phyloP scores from a whole-genome alignment of 192 early-diverging fungal species.

The Oehlia diaphana region DNA sequence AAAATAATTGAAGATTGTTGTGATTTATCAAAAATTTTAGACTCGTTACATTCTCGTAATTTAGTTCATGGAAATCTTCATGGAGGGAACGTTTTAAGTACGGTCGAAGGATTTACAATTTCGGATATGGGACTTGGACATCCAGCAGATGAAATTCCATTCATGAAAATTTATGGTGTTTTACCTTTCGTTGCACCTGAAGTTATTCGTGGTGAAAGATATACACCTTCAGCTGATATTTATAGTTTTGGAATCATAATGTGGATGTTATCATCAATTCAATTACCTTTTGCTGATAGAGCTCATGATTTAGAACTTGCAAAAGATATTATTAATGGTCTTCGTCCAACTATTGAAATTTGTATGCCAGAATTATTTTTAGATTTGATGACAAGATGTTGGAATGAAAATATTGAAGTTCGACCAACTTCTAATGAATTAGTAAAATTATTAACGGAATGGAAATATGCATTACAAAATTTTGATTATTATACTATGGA shows the following conservation, averaged over 20 bases:
- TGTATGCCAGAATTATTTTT: neutral
- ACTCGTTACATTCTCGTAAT: neutral
- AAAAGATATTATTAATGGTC: neutral
- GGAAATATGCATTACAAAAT: neutral
- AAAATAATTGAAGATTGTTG: neutral
- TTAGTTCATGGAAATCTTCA: slow-evolving; percentile 1
- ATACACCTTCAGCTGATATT: neutral
- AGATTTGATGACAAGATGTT: neutral
- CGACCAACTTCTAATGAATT: neutral
- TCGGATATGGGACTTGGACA: neutral
- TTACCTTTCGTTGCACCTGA: slow-evolving; percentile 10
- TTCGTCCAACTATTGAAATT: neutral
- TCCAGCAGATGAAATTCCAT: neutral
- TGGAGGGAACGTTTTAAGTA: neutral
- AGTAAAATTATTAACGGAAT: neutral
- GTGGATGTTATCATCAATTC: neutral
- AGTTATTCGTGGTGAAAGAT: neutral
- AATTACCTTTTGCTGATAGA: slow-evolving; percentile 7
- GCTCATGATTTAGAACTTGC: neutral
- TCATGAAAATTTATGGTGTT: neutral
- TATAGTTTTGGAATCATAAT: slow-evolving; percentile 6
- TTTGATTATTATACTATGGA: neutral
- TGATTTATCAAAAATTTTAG: neutral
- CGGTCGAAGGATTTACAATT: neutral
- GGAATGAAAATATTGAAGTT: neutral